Percentiles rank a stretch among this genome's conserved stretches.
phyloP scores from a whole-genome alignment of 2,329 filamentous ascomycete genomes.

The Microcyclospora pomicola region DNA sequence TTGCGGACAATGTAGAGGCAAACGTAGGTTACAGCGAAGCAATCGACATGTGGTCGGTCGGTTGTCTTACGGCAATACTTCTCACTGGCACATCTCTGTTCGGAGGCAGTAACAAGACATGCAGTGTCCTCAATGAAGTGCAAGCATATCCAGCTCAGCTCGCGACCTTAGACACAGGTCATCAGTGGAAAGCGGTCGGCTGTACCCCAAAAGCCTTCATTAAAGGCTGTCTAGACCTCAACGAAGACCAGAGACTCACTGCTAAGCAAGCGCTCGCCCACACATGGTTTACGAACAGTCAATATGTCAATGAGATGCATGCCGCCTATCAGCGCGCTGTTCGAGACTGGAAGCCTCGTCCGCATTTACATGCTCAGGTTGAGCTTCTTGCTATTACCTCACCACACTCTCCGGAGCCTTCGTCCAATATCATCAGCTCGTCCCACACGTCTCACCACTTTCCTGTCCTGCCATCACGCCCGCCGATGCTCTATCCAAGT shows the following conservation, averaged over 20 bases:
- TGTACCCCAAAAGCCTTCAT: slow-evolving; percentile 40
- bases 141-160: slow-evolving; percentile 25
- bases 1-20: slow-evolving; percentile 5
- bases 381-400: neutral
- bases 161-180: slow-evolving; percentile 29
- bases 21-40: slow-evolving; percentile 40
- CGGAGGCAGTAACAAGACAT: neutral
- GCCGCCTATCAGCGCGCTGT: slow-evolving; percentile 37
- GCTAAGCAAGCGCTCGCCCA: slow-evolving; percentile 41
- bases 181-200: slow-evolving; percentile 28
- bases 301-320: slow-evolving; percentile 34
- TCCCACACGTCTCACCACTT: too few species aligned
- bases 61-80: slow-evolving; percentile 38
- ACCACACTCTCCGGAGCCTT: too few species aligned
- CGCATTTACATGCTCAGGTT: neutral
- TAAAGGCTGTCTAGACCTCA: slow-evolving; percentile 34
- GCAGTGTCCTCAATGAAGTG: slow-evolving; percentile 16
- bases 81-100: slow-evolving; percentile 39
- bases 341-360: slow-evolving; percentile 34
- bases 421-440: too few species aligned
- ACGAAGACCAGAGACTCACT: slow-evolving; percentile 38
- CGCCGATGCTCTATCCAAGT: too few species aligned
- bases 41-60: slow-evolving; percentile 51
- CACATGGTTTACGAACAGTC: slow-evolving; percentile 42
- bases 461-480: too few species aligned